Conservation (phyloP, 202 grass and related monocot species). For the Dendrocalamus latiflorus region DNA sequence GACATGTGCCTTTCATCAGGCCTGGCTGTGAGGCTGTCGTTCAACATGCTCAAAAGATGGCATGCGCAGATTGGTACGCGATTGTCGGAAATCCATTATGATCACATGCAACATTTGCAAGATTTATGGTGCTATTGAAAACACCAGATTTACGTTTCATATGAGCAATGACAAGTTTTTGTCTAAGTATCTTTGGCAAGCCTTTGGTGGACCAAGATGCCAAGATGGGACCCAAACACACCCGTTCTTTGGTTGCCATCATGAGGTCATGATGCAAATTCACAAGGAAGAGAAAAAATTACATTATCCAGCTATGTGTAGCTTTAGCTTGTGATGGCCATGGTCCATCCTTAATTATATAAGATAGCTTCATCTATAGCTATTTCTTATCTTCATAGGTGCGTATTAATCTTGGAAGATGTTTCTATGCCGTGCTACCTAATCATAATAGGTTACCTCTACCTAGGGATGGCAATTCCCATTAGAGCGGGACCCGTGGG, state of each 20-base stretch:
- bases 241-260: not conserved
- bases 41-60: no score
- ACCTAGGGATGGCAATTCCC: no score
- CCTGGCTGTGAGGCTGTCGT: no score
- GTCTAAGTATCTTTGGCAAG: not conserved
- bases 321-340: slow-evolving; percentile 13
- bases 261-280: slow-evolving; percentile 42
- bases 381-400: no score
- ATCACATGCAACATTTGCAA: slow-evolving; percentile 6
- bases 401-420: no score
- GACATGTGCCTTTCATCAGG: no score
- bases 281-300: not conserved
- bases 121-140: not conserved
- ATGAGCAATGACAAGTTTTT: not conserved
- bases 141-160: not conserved
- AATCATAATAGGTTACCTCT: no score
- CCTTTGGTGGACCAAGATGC: not conserved
- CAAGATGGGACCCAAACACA: not conserved
- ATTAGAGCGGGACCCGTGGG: no score
- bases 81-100: not conserved
- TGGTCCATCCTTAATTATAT: slow-evolving; percentile 12
- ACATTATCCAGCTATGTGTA: slow-evolving; percentile 37
- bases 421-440: no score
- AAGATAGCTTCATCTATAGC: no score
- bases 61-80: not conserved